A percentile compares a stretch with the other conserved stretches of the same genome.
These are phyloP conservation scores for Stachybotrys chartarum DNA, from an alignment of 2,329 filamentous ascomycete species.

Conservation along the genomic window DNA sequence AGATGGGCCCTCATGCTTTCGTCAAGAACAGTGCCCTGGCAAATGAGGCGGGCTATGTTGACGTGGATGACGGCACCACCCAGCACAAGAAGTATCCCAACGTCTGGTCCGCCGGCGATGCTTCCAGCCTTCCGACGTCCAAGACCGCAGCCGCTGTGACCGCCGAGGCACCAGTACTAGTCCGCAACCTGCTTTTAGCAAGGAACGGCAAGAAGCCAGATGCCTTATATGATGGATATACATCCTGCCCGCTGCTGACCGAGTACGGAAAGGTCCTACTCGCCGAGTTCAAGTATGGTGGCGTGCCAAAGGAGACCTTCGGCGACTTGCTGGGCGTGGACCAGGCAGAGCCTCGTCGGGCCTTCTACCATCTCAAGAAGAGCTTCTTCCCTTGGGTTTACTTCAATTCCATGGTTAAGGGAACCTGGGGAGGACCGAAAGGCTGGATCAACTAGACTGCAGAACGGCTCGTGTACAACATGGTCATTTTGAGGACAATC, in stretches of 20 bases:
- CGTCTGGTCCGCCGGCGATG: constrained; percentile 53
- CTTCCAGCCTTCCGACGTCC: constrained; percentile 50
- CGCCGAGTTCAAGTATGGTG: constrained; percentile 59
- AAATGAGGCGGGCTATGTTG: constrained; percentile 49
- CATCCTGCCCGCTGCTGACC: constrained; percentile 46
- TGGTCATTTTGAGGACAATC: background rate
- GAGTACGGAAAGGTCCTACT: constrained; percentile 57
- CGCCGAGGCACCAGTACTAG: constrained; percentile 41
- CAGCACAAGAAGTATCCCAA: constrained; percentile 48
- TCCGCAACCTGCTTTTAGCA: constrained; percentile 36
- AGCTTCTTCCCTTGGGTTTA: constrained; percentile 64
- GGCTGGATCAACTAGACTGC: constrained; percentile 19
- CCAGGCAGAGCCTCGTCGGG: constrained; percentile 45
- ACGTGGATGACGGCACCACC: constrained; percentile 45
- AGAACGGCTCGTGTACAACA: background rate
- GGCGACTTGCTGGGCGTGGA: constrained; percentile 46
- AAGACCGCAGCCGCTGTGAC: constrained; percentile 50
- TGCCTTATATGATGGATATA: constrained; percentile 45
- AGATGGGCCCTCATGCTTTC: constrained; percentile 50
- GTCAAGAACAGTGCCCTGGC: constrained; percentile 46
- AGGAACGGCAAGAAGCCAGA: constrained; percentile 38
- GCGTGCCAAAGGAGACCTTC: constrained; percentile 57
- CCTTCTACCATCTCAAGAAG: constrained; percentile 58
- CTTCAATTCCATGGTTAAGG: constrained; percentile 51
- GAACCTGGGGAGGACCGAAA: constrained; percentile 54